These are phyloP conservation scores for Syzygium syzygioides DNA, from an alignment of 441 rosid species.

Conservation along the genomic window DNA sequence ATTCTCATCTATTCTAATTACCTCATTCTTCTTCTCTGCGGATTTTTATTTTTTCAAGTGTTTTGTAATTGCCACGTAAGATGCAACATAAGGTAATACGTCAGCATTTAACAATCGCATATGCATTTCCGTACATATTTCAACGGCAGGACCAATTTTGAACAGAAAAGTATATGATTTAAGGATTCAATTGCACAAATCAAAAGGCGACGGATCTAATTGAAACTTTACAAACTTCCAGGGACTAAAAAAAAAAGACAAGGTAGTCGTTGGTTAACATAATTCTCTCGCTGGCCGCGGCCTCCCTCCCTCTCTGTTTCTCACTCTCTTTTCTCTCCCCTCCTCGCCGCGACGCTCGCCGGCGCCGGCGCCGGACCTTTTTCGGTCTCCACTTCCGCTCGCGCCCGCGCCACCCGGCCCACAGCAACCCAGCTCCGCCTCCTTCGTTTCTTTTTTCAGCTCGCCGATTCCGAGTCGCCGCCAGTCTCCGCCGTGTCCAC, in stretches of 20 bases:
- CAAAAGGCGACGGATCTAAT: not conserved
- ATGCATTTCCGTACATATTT: not conserved
- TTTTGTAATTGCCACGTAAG: not conserved
- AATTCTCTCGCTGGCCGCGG: not conserved
- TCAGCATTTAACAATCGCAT: not conserved
- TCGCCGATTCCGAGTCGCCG: not conserved
- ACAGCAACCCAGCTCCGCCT: not conserved
- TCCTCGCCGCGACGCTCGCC: not conserved
- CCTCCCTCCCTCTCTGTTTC: not conserved
- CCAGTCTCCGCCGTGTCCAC: too few species aligned
- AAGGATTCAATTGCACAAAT: not conserved
- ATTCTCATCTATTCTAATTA: too few species aligned
- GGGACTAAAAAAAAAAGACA: not conserved
- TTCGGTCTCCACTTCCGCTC: not conserved
- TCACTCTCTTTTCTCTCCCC: not conserved
- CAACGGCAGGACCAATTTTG: not conserved
- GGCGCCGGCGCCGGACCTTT: not conserved
- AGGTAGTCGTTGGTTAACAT: not conserved
- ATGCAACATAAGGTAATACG: not conserved
- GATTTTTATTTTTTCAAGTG: not conserved
- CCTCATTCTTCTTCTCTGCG: too few species aligned
- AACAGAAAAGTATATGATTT: not conserved
- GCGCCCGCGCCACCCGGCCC: not conserved
- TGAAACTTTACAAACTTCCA: not conserved
- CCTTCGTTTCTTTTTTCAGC: not conserved